Base-by-base conservation (phyloP, 2,329 filamentous ascomycete species). In the Sclerotinia trifoliorum region DNA sequence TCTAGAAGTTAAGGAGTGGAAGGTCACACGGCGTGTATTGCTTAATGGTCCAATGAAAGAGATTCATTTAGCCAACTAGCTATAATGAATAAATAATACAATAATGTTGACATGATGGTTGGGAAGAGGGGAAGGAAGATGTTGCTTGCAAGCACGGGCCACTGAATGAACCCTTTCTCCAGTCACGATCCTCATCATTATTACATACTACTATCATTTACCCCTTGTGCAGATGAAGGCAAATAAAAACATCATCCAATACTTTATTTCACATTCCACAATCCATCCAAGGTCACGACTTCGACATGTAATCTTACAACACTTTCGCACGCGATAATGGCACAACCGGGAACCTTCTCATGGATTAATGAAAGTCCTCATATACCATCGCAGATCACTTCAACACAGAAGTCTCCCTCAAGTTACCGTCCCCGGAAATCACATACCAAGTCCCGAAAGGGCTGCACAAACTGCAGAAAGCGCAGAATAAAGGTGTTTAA, bases 401-500 rank as follows among this genome's bases (percentile, higher is more conserved):
- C 29, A 49, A 51, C 11, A 15, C 46, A 32, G 24, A 63, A 63
- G 60, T 29, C 19, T 15, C 58, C 35, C 26, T 19, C 26, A 62
- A 11, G 29, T 21, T 64, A 48, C 56, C 26, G 58, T 21, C 19
- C 66, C 17, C n/a, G 66, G 24, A 64, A 54, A 56, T n/a, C 44
- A 32, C 58, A 64, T 48, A 46, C 48, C 17, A 68, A 68, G 49
- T 68, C 66, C 24, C 46, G 48, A 13, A 68, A 55, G 10, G 66
- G 66, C 21, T 68, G 66, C 29, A 7, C 64, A 8, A 68, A 55
- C 13, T 68, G 66, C 24, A 64, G n/a, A 26, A 48, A 55, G 42
- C 66, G 66, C 58, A 63, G 58, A 29, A 68, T 63, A 5, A 68
- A 68, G 51, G 66, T 68, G 19, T 44, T 49, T 64, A 35, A n/a